These are phyloP conservation scores for Phytophthora brassicae DNA, from an alignment of 352 stramenopile species.

Conservation along the genomic window DNA sequence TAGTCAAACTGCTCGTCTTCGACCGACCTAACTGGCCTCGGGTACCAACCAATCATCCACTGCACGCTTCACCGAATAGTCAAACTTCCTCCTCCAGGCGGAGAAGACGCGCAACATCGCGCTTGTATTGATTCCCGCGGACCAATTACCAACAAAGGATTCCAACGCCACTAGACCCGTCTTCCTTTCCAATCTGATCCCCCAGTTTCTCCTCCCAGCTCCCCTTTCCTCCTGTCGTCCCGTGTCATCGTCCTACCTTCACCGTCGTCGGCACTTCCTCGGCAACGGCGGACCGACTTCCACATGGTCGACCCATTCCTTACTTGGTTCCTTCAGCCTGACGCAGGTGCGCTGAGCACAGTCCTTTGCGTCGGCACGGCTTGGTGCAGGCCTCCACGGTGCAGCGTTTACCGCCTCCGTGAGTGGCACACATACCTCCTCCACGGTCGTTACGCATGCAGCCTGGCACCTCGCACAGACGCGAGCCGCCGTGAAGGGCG, in stretches of 20 bases:
- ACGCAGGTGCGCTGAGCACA: slow-evolving; percentile 80
- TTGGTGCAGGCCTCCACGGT: slow-evolving; percentile 63
- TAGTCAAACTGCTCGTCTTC: slow-evolving; percentile 30
- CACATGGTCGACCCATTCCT: slow-evolving; percentile 26
- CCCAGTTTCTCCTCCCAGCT: slow-evolving; percentile 21
- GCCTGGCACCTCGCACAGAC: slow-evolving; percentile 74
- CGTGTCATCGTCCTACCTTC: slow-evolving; percentile 31
- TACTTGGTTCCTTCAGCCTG: slow-evolving; percentile 27
- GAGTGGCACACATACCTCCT: slow-evolving; percentile 64
- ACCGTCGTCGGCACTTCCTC: slow-evolving; percentile 15
- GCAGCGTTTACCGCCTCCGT: slow-evolving; percentile 87
- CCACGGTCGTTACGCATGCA: slow-evolving; percentile 88
- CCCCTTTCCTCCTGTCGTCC: slow-evolving; percentile 16
- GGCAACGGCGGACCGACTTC: slow-evolving; percentile 22
- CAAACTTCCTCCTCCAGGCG: slow-evolving; percentile 25
- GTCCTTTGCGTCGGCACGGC: slow-evolving; percentile 77
- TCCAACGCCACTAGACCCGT: slow-evolving; percentile 28
- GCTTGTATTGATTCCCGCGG: slow-evolving; percentile 31
- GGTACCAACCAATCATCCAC: slow-evolving; percentile 27
- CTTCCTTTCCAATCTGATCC: slow-evolving; percentile 27
- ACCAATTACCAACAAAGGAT: slow-evolving; percentile 20
- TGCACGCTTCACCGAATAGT: slow-evolving; percentile 28
- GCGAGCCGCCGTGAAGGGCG: slow-evolving; percentile 81
- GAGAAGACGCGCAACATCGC: slow-evolving; percentile 14
- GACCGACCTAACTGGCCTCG: slow-evolving; percentile 20